These are phyloP conservation scores for Rhodotorula sp. DNA, from an alignment of 1,284 basidiomycete species.

Conservation along the genomic window DNA sequence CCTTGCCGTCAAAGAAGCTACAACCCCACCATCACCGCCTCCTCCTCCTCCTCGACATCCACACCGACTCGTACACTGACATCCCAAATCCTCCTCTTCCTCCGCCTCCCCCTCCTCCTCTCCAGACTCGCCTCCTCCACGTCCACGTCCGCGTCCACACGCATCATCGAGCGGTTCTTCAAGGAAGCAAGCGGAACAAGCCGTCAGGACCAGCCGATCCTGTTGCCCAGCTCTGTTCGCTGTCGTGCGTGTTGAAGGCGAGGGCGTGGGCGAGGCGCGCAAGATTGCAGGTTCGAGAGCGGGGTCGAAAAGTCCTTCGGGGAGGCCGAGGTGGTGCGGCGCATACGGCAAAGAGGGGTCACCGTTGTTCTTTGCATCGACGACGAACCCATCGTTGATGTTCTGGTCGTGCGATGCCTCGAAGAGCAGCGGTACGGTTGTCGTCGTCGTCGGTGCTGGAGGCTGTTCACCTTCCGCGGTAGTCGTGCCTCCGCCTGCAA, in stretches of 20 bases:
- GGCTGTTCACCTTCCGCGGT: too few relatives aligned
- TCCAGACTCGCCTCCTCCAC: not conserved
- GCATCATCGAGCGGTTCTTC: slow-evolving; percentile 4
- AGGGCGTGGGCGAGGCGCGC: not conserved
- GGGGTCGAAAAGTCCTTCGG: not conserved
- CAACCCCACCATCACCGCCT: not conserved
- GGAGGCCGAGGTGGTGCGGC: not conserved
- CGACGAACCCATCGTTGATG: too few relatives aligned
- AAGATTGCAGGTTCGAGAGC: not conserved
- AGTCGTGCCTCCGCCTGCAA: not conserved
- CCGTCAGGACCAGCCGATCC: not conserved
- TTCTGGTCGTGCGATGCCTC: too few relatives aligned
- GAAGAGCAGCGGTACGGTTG: too few relatives aligned
- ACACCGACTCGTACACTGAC: slow-evolving; percentile 6
- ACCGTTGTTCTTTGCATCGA: not conserved
- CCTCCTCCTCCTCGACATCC: not conserved
- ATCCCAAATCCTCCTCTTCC: slow-evolving; percentile 1
- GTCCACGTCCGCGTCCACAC: slow-evolving; percentile 1
- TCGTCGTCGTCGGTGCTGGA: too few relatives aligned
- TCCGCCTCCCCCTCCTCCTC: not conserved
- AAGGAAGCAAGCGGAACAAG: slow-evolving; percentile 3
- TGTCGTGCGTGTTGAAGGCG: not conserved
- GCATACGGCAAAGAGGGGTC: too few relatives aligned
- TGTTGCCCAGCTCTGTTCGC: not conserved
- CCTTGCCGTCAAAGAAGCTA: not conserved